phyloP scores from a whole-genome alignment of 1,284 basidiomycete genomes.

The Microbotryum lychnidis-dioicae region DNA sequence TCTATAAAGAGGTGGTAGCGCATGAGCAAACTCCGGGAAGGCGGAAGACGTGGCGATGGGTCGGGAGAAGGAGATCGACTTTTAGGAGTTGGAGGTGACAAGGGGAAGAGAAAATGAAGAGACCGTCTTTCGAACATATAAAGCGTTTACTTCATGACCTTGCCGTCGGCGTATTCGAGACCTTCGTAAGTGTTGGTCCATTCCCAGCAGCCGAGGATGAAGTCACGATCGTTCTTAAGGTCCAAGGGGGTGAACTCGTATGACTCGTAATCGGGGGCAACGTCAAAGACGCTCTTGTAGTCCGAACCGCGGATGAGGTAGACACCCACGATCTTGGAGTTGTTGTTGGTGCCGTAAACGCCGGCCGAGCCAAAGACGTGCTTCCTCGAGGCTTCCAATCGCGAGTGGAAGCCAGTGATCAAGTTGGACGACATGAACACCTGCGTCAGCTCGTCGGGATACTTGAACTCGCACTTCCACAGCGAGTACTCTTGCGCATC shows the following conservation, averaged over 20 bases:
- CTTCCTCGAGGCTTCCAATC: constrained; percentile 87
- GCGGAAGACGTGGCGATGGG: too few relatives aligned
- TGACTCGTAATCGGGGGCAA: constrained; percentile 82
- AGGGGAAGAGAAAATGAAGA: too few relatives aligned
- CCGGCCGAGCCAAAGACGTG: constrained; percentile 82
- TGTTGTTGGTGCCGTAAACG: constrained; percentile 74
- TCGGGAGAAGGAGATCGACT: too few relatives aligned
- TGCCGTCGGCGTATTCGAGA: constrained; percentile 75
- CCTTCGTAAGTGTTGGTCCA: constrained; percentile 82
- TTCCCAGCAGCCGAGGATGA: constrained; percentile 80
- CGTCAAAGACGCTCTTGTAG: constrained; percentile 59
- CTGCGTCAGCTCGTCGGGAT: constrained; percentile 87
- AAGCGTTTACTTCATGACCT: constrained; percentile 43
- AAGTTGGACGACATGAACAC: constrained; percentile 76
- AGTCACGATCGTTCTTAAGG: constrained; percentile 61
- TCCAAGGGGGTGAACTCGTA: constrained; percentile 69
- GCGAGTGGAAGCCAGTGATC: constrained; percentile 89
- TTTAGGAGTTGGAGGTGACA: too few relatives aligned
- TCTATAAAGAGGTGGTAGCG: too few relatives aligned
- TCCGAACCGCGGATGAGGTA: constrained; percentile 73
- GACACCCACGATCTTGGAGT: constrained; percentile 54
- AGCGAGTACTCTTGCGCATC: constrained; percentile 85
- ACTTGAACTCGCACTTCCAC: constrained; percentile 93
- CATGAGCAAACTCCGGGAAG: too few relatives aligned
- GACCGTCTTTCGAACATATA: background rate